Base-by-base conservation (phyloP, 208 protist genomes). In the Blechomonas ayalai region DNA sequence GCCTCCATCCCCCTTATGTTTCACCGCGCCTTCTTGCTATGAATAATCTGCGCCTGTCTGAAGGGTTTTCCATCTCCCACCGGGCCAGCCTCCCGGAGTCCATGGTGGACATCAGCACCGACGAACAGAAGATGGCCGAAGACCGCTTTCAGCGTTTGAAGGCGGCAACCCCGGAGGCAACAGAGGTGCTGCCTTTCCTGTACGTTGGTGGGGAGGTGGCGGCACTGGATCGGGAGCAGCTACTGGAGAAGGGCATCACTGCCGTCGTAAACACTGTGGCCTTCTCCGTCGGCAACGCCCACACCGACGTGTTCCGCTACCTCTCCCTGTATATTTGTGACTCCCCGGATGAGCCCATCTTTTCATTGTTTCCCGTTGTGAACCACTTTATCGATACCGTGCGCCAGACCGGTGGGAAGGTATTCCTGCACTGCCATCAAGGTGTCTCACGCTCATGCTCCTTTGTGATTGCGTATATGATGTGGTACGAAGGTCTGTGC, bases 341-440 rank as follows among this genome's bases (percentile, higher is more conserved):
- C 53, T 70, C 73, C 15, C 80, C 86, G 16, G 75, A 84, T 36
- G 83, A 97, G 59, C 88, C 92, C 42, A 86, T 97, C 32, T 81
- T 87, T 29, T 77, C 75, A n/a, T 56, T 97, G 22, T 84, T 97
- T 44, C 74, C 82, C 10, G 39, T 90, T 13, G 82, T 96, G 15
- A 83, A 90, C 48, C 61, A 66, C 6, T 95, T 92, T 42, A 81
- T 97, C 12, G 81, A 96, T 46, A 43, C 78, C 27, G 70, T 67
- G 25, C 59, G 65, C 20, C 23, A 48, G 6, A 15, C 12, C 15
- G 67, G 52, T 16, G 92, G 92, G 0, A 82, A 77, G 19, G 72
- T 89, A 16, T 92, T 96, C 34, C 75, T 97, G 26, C 95, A 97
- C 62, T 97, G 95, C 55, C 90, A 97, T 36, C 92, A 97, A 51